phyloP scores from a whole-genome alignment of 176 grass and related monocot species.

The Typha latifolia region DNA sequence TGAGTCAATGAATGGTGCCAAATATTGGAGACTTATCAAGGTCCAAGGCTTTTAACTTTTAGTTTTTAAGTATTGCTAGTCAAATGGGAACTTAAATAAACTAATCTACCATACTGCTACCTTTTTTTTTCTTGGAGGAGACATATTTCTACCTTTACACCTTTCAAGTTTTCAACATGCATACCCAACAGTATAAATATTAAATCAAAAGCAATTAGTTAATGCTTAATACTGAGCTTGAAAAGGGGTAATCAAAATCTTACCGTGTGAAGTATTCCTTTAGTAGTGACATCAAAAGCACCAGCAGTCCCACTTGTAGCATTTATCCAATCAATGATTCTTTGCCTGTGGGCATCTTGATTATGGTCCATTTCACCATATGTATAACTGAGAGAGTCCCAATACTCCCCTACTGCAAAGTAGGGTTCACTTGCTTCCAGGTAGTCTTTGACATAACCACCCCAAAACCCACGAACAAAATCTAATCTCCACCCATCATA shows the following conservation, averaged over 20 bases:
- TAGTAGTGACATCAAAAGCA: constrained; percentile 97
- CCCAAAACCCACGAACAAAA: constrained; percentile 99
- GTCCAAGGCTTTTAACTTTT: too few species aligned
- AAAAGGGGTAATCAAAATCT: constrained; percentile 18
- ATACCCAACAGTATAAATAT: not conserved
- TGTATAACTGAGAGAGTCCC: constrained; percentile 98
- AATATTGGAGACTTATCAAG: too few species aligned
- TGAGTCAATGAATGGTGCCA: too few species aligned
- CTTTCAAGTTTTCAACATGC: not conserved
- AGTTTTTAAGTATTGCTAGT: too few species aligned
- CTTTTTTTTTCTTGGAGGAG: too few species aligned
- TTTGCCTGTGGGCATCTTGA: constrained; percentile 94
- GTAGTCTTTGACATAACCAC: constrained; percentile 98
- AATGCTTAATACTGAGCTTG: not conserved
- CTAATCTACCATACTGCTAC: too few species aligned
- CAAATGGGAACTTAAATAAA: too few species aligned
- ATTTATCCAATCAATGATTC: constrained; percentile 99
- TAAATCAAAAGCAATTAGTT: not conserved
- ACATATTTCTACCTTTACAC: too few species aligned
- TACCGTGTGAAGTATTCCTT: constrained; percentile 95
- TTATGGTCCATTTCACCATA: constrained; percentile 98
- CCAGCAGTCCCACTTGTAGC: constrained; percentile 76
- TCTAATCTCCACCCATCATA: constrained; percentile 98
- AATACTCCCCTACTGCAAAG: constrained; percentile 97
- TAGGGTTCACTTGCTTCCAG: constrained; percentile 74